These are phyloP conservation scores for Penicillium expansum DNA, from an alignment of 2,329 filamentous ascomycete species.

Conservation along the genomic window DNA sequence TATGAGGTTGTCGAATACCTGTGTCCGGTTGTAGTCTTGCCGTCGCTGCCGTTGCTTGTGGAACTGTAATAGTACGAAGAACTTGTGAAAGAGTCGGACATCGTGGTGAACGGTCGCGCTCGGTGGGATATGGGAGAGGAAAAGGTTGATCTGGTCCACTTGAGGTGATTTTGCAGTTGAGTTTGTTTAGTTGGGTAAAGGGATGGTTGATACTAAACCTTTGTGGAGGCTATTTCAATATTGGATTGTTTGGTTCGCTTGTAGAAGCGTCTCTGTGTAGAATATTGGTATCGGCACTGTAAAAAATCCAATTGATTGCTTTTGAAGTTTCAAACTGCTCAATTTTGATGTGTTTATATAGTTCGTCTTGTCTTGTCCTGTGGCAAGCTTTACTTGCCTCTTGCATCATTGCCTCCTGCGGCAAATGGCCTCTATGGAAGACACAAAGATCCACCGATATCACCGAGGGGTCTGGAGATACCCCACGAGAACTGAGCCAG, in stretches of 20 bases:
- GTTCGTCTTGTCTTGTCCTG: neutral
- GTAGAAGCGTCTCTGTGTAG: neutral
- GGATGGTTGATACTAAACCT: neutral
- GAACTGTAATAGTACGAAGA: slow-evolving; percentile 37
- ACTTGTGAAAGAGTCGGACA: slow-evolving; percentile 31
- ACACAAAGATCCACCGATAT: neutral
- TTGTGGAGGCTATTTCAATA: neutral
- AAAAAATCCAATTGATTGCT: neutral
- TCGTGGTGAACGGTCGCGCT: slow-evolving; percentile 9
- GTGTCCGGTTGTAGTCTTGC: slow-evolving; percentile 30
- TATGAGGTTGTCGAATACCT: slow-evolving; percentile 34
- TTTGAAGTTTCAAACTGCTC: neutral
- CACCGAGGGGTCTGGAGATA: neutral
- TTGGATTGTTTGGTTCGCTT: neutral
- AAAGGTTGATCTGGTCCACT: slow-evolving; percentile 9
- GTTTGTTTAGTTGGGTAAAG: neutral
- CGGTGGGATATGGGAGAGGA: slow-evolving; percentile 8
- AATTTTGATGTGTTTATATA: slow-evolving; percentile 4
- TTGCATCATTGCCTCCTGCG: slow-evolving; percentile 7
- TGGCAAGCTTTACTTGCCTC: slow-evolving; percentile 10
- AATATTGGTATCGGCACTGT: neutral
- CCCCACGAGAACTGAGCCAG: neutral
- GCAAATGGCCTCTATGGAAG: slow-evolving; percentile 3
- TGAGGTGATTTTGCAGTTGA: neutral
- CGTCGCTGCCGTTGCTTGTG: slow-evolving; percentile 27